A percentile compares a stretch with the other conserved stretches of the same genome.
phyloP scores from a whole-genome alignment of 495 filamentous ascomycete genomes.

The Penicillium odoratum region DNA sequence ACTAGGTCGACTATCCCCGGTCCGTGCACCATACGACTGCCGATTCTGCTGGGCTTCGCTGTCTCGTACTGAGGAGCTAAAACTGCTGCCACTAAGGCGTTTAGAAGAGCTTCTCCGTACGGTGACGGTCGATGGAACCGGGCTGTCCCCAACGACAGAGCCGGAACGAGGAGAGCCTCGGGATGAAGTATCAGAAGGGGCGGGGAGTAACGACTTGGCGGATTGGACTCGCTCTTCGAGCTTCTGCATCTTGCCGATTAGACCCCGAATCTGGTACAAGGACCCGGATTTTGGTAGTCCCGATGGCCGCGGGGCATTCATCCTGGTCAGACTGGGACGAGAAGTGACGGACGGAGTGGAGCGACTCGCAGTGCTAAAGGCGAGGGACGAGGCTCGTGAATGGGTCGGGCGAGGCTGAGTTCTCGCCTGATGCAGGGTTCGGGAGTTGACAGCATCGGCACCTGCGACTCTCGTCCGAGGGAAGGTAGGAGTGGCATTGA shows the following conservation, averaged over 20 bases:
- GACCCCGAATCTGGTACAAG: slow-evolving; percentile 84
- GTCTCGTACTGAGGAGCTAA: slow-evolving; percentile 53
- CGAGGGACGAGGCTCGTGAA: slow-evolving; percentile 55
- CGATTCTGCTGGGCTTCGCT: slow-evolving; percentile 45
- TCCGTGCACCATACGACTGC: slow-evolving; percentile 52
- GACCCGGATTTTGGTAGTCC: slow-evolving; percentile 77
- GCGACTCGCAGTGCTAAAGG: slow-evolving; percentile 39
- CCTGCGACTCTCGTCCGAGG: slow-evolving; percentile 40
- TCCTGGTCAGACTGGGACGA: slow-evolving; percentile 39
- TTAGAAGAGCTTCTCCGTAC: slow-evolving; percentile 72
- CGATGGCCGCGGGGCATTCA: slow-evolving; percentile 29
- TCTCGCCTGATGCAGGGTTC: slow-evolving; percentile 46
- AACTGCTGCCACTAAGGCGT: slow-evolving; percentile 60
- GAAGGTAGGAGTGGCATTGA: slow-evolving; percentile 47
- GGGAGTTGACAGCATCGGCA: slow-evolving; percentile 34
- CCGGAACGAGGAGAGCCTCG: slow-evolving; percentile 68
- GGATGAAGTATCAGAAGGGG: slow-evolving; percentile 76
- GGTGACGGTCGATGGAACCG: slow-evolving; percentile 73
- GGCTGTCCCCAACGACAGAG: slow-evolving; percentile 50
- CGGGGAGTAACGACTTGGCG: slow-evolving; percentile 89
- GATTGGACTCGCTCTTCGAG: slow-evolving; percentile 91
- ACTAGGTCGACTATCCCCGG: slow-evolving; percentile 48
- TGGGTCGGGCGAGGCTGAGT: slow-evolving; percentile 41
- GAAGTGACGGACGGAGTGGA: slow-evolving; percentile 42
- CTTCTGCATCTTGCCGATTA: slow-evolving; percentile 95